Base-by-base conservation (phyloP, 805 yeast genomes). In the Candida awuae region DNA sequence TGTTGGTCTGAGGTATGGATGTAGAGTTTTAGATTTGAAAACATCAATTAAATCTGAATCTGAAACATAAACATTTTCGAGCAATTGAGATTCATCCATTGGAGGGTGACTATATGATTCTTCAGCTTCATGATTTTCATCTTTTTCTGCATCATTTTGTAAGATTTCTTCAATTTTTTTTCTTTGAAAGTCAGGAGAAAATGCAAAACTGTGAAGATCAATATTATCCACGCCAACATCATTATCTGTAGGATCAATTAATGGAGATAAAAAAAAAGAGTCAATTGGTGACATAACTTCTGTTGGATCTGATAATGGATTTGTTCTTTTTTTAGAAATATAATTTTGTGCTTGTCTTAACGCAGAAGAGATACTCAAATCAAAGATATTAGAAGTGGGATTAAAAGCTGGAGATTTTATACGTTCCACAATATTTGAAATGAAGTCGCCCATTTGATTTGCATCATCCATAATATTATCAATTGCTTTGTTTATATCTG, bases 21-120 rank as follows among this genome's bases (percentile, higher is more conserved):
- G 42, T n/a, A 46, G 33, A 1, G 45, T 47, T 16, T 45, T 52
- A 2, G 52, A 43, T 31, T 52, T 49, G 18, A 55, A 45, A 7
- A 53, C 30, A 7, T 37, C 20, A 6, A 58, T 32, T 8, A 60
- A 34, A 38, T 58, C 62, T 2, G 43, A 25, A 12, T 59, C 63
- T 1, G 54, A 36, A 8, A 53, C 29, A n/a, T 51, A 43, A 8
- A 39, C 39, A 35, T 58, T 57, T 43, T 61, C 65, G 14, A 61
- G 42, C 19, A 55, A 29, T 35, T 60, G 65, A 3, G 65, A 58
- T 43, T 62, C 66, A 42, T 62, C 66, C 61, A 62, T 48, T 9
- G 64, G 58, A 4, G 44, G 14, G 22, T 30, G 53, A 3, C 45
- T 37, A 6, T 52, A 37, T 21, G 14, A 13, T 14, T 49, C 51